Conservation (phyloP, 495 filamentous ascomycete species). For the Neurospora sp. region DNA sequence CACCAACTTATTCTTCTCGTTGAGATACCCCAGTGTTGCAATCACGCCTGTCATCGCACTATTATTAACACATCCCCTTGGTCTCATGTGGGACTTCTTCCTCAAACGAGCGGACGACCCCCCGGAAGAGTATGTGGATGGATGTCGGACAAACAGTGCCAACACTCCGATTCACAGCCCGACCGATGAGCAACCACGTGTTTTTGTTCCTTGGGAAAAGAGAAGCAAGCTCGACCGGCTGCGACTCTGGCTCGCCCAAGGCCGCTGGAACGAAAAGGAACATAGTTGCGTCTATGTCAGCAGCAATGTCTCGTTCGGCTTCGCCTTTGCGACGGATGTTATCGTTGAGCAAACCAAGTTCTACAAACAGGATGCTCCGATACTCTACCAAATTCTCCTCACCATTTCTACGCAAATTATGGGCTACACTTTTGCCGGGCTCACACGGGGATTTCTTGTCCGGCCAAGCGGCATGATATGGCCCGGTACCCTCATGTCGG, state of each 20-base stretch:
- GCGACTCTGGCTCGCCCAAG: conserved; percentile 68
- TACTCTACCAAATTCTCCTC: conserved; percentile 70
- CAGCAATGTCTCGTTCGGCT: conserved; percentile 86
- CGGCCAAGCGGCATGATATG: conserved; percentile 84
- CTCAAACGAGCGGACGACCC: conserved; percentile 56
- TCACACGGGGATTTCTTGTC: conserved; percentile 70
- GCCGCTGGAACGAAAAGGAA: conserved; percentile 78
- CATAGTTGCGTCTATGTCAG: conserved; percentile 80
- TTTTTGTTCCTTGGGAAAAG: conserved; percentile 11
- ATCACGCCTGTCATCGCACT: conserved; percentile 80
- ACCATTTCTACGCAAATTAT: conserved; percentile 78
- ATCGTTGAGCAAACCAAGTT: conserved; percentile 84
- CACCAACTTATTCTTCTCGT: conserved; percentile 74
- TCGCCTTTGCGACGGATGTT: conserved; percentile 76
- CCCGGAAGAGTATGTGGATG: conserved; percentile 48
- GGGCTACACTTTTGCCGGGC: conserved; percentile 73
- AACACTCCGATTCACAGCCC: conserved; percentile 9
- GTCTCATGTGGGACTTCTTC: conserved; percentile 63
- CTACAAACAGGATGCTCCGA: conserved; percentile 65
- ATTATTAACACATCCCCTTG: conserved; percentile 70
- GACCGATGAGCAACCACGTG: conserved; percentile 1
- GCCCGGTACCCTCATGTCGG: conserved; percentile 80
- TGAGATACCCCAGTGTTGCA: conserved; percentile 77
- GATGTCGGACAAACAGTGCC: conserved; percentile 22
- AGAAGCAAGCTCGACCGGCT: conserved; percentile 30